Conservation (phyloP, 2,329 filamentous ascomycete genomes). For the Penicillium griseofulvum region DNA sequence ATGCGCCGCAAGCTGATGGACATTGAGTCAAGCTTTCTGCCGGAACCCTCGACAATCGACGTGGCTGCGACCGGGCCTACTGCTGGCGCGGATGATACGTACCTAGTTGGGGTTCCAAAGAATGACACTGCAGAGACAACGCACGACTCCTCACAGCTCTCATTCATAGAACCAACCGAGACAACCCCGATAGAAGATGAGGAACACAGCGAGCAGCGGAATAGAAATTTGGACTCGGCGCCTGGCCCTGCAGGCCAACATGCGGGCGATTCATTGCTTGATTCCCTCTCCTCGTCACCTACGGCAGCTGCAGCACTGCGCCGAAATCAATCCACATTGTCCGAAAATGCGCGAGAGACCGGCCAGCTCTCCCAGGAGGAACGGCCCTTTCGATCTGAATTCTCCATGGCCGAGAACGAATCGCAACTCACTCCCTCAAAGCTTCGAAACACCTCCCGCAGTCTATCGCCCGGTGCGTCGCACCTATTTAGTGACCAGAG, state of each 20-base stretch:
- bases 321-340: constrained; percentile 36
- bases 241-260: background rate
- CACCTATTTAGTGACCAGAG: constrained; percentile 29
- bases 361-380: constrained; percentile 25
- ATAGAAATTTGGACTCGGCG: background rate
- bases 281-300: constrained; percentile 46
- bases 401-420: constrained; percentile 23
- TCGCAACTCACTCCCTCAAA: constrained; percentile 29
- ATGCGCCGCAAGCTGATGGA: constrained; percentile 61
- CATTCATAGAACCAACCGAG: constrained; percentile 27
- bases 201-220: background rate
- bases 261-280: constrained; percentile 36
- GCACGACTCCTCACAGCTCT: constrained; percentile 23
- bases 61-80: constrained; percentile 28
- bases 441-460: constrained; percentile 27
- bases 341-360: constrained; percentile 20
- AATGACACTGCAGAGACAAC: constrained; percentile 19
- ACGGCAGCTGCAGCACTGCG: constrained; percentile 45
- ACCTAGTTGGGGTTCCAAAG: constrained; percentile 39
- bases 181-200: constrained; percentile 18
- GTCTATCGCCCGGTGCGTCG: constrained; percentile 27
- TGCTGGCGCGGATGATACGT: constrained; percentile 44
- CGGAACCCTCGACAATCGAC: constrained; percentile 51
- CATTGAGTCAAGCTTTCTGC: constrained; percentile 63
- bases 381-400: constrained; percentile 20